Base-by-base conservation (phyloP, 2,329 filamentous ascomycete genomes). In the Phyllachora maydis region DNA sequence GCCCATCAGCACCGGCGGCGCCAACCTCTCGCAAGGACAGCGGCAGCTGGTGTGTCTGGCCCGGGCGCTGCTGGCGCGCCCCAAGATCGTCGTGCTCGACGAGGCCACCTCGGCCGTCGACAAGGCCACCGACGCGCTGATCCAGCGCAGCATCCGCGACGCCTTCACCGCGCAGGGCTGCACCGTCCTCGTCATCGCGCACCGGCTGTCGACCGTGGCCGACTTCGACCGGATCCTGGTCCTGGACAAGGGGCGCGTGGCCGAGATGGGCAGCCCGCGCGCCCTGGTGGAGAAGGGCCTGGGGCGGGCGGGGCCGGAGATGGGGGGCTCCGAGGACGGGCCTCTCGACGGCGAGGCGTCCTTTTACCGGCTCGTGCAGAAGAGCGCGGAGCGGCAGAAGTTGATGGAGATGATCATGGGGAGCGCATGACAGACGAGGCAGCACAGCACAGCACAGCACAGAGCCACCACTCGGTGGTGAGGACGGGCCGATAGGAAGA, bases 71-170 rank as follows among this genome's bases (percentile, higher is more conserved):
- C 37, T 59, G 28, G 37, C 40, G 4, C 41, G 42, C 11, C 43
- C 47, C 12, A 49, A 49, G 32, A 42, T 57, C 11, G 36, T 56
- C 0, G 40, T 56, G 8, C 35, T 52, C 17, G 49, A 52, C 27
- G 49, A 52, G 30, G 48, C 48, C 5, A 53, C 49, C 5, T 46
- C 51, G 7, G 58, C 61, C 0, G 57, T 67, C 4, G 67, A 72
- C 34, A 44, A 48, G 8, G 52, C 52, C 24, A 69, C 65, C 3
- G 66, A 71, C 32, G 46, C 52, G 17, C 46, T 53, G 14, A 64
- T 71, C 42, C 63, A 70, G 35, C 47, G 48, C 16, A 49, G 66
- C 15, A 53, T 71, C 25, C 52, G 61, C 3, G 45, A 54, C 22
- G 41, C 40, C 23, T 45, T 47, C 22, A 54, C 54, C 14, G 54